Evolutionary conservation across 192 early-diverging fungal genomes (phyloP).

Genomic region (Podila minutissima): DNA sequence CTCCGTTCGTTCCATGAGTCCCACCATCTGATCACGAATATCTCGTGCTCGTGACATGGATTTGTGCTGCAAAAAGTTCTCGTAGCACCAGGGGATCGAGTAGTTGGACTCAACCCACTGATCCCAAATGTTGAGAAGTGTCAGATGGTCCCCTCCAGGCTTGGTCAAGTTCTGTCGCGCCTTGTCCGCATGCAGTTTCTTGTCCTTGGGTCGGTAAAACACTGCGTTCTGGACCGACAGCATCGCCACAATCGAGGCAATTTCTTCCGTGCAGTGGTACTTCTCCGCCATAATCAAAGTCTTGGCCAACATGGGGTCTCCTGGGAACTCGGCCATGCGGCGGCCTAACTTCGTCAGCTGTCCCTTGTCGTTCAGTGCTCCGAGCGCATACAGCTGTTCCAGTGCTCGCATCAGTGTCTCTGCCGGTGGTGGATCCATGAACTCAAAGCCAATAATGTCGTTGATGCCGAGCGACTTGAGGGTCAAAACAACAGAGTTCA

Average conservation of each 20-base stretch:
- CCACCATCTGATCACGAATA: conserved; percentile 93
- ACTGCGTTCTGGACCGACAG: conserved; percentile 84
- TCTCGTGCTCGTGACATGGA: conserved; percentile 92
- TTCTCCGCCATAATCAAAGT: conserved; percentile 91
- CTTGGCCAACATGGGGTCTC: conserved; percentile 96
- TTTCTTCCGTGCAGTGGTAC: conserved; percentile 93
- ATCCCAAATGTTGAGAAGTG: conserved; percentile 93
- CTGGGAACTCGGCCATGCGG: conserved; percentile 98
- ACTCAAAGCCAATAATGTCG: conserved; percentile 96
- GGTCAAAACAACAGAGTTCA: conserved; percentile 88
- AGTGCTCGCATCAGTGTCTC: conserved; percentile 93
- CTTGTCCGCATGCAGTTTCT: conserved; percentile 92
- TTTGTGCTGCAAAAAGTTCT: conserved; percentile 95
- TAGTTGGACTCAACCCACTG: conserved; percentile 91
- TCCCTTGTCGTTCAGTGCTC: conserved; percentile 91
- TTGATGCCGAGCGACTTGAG: conserved; percentile 97
- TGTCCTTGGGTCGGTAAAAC: conserved; percentile 91
- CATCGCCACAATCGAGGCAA: conserved; percentile 94
- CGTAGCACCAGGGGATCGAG: conserved; percentile 95
- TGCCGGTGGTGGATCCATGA: conserved; percentile 97
- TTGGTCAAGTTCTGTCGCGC: conserved; percentile 89
- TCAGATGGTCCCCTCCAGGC: conserved; percentile 95
- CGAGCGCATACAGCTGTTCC: conserved; percentile 91
- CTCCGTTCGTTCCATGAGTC: conserved; percentile 92
- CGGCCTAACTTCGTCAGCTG: conserved; percentile 96